Conservation (phyloP, 192 early-diverging fungal species). For the Coemansia sp. region DNA sequence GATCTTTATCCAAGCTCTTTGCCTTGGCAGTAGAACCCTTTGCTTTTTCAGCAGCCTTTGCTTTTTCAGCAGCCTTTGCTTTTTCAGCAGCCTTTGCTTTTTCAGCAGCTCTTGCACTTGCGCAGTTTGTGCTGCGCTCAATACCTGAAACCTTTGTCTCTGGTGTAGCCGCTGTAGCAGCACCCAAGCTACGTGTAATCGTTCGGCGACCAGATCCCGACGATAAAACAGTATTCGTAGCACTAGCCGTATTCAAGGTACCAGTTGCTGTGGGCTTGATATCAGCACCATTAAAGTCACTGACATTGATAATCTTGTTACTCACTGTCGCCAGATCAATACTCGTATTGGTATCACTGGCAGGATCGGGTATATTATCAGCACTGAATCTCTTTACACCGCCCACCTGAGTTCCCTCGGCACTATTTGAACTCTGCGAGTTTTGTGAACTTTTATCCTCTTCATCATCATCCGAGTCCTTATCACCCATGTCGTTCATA, state of each 20-base stretch:
- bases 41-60: no score
- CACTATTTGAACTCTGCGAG: not conserved
- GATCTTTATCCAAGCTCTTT: no score
- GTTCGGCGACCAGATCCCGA: conserved; percentile 13
- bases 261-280: conserved; percentile 11
- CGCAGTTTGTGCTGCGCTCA: no score
- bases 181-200: conserved; percentile 10
- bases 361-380: no score
- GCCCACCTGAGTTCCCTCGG: conserved; percentile 11
- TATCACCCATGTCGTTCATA: conserved; percentile 2
- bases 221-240: not conserved
- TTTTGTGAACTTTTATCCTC: no score
- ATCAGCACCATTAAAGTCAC: conserved; percentile 19
- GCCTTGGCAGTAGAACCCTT: no score
- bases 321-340: conserved; percentile 26
- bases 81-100: no score
- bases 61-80: no score
- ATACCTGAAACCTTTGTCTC: not conserved
- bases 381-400: no score
- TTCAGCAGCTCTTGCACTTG: no score
- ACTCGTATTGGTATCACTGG: conserved; percentile 25
- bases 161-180: conserved; percentile 5
- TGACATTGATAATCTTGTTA: conserved; percentile 31
- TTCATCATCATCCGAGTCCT: conserved; percentile 10
- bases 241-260: not conserved